A percentile compares a stretch with the other conserved stretches of the same genome.
Evolutionary conservation across 108 stramenopile genomes (phyloP).

Genomic region (Schizochytrium sp.): DNA sequence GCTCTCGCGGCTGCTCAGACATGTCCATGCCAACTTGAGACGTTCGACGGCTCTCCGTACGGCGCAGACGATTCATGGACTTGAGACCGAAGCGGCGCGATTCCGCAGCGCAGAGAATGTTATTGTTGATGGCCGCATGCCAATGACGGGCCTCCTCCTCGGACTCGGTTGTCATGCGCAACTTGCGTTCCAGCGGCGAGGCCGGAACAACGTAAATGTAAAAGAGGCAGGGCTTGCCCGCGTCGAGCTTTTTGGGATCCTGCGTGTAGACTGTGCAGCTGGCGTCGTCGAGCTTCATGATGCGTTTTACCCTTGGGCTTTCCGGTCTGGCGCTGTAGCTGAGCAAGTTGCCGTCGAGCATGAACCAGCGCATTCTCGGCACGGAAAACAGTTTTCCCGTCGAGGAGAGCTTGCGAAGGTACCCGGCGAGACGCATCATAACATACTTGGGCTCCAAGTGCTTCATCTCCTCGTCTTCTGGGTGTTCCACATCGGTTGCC

Average conservation of each 20-base stretch:
- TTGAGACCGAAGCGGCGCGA: not conserved
- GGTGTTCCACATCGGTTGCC: not conserved
- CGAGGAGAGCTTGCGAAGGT: not conserved
- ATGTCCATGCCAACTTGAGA: conserved; percentile 5
- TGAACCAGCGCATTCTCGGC: not conserved
- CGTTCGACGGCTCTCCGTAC: not conserved
- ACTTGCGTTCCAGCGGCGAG: not conserved
- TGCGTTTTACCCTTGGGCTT: not conserved
- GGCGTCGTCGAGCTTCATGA: not conserved
- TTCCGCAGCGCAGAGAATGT: conserved; percentile 3
- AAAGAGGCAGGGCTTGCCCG: not conserved
- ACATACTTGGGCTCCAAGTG: not conserved
- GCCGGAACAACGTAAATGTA: not conserved
- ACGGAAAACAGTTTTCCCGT: not conserved
- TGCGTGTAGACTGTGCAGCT: not conserved
- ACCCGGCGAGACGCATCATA: not conserved
- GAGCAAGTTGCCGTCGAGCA: not conserved
- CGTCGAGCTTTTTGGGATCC: not conserved
- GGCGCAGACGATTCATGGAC: not conserved
- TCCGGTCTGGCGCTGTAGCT: not conserved
- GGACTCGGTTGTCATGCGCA: conserved; percentile 5
- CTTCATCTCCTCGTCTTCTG: not conserved
- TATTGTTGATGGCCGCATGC: not conserved
- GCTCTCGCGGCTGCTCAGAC: not conserved
- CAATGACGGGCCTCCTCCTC: conserved; percentile 2